phyloP scores from a whole-genome alignment of 352 stramenopile genomes.

The Globisporangium paddicum region DNA sequence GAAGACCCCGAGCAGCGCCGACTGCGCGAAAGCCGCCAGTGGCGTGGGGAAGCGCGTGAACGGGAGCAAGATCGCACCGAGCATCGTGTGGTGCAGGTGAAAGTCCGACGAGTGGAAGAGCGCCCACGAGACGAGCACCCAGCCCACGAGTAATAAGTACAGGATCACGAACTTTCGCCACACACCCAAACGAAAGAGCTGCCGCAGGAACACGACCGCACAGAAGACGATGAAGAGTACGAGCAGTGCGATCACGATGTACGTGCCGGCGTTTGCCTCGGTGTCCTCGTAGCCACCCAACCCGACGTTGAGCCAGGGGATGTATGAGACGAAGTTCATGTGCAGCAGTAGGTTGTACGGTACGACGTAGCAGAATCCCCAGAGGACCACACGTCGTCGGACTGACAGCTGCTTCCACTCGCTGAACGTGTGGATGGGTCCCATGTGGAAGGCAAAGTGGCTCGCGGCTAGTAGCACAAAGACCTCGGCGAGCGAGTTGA shows the following conservation, averaged over 20 bases:
- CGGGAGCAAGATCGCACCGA: slow-evolving; percentile 57
- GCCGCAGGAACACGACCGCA: slow-evolving; percentile 30
- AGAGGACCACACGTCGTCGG: slow-evolving; percentile 40
- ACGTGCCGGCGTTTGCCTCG: slow-evolving; percentile 47
- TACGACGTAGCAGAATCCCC: slow-evolving; percentile 56
- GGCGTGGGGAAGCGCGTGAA: slow-evolving; percentile 62
- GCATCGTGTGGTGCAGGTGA: slow-evolving; percentile 75
- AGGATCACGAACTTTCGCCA: slow-evolving; percentile 33
- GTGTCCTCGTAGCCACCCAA: slow-evolving; percentile 56
- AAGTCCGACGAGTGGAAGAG: slow-evolving; percentile 60
- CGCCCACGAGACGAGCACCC: slow-evolving; percentile 41
- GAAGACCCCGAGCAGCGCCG: slow-evolving; percentile 47
- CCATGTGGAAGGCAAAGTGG: slow-evolving; percentile 36
- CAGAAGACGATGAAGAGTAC: slow-evolving; percentile 25
- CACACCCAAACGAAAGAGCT: slow-evolving; percentile 33
- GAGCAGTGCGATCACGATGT: slow-evolving; percentile 45
- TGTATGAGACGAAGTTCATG: slow-evolving; percentile 66
- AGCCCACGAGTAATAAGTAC: slow-evolving; percentile 29
- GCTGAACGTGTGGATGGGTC: slow-evolving; percentile 38
- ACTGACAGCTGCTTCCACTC: slow-evolving; percentile 29
- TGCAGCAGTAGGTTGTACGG: slow-evolving; percentile 72
- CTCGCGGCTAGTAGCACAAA: slow-evolving; percentile 56
- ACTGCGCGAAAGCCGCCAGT: slow-evolving; percentile 50
- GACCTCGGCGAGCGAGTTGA: slow-evolving; percentile 53
- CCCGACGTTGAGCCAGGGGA: slow-evolving; percentile 72